Percentiles rank a stretch among this genome's conserved stretches.
phyloP scores from a whole-genome alignment of 1,284 basidiomycete genomes.

The Singerocomus rubriflavus region DNA sequence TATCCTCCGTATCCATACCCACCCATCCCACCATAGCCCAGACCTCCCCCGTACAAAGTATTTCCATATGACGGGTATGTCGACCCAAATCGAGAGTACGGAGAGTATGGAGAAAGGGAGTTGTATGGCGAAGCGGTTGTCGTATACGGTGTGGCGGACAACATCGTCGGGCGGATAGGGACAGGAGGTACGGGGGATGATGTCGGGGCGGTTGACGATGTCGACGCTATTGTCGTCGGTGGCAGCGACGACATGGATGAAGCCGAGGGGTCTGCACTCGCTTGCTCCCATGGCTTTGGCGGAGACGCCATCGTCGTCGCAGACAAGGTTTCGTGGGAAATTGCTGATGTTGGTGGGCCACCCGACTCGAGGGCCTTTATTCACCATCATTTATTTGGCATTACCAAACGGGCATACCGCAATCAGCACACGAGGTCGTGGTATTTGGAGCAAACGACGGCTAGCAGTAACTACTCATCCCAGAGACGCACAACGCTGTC shows the following conservation, averaged over 20 bases:
- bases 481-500: conserved; percentile 7
- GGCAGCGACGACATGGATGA: conserved; percentile 24
- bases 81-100: conserved; percentile 47
- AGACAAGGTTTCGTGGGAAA: conserved; percentile 17
- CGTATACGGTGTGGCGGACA: conserved; percentile 32
- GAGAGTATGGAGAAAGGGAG: conserved; percentile 33
- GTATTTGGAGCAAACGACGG: conserved; percentile 18
- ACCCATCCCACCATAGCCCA: conserved; percentile 35
- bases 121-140: conserved; percentile 32
- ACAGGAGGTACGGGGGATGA: conserved; percentile 25
- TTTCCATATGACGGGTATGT: conserved; percentile 41
- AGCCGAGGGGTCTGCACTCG: conserved; percentile 37
- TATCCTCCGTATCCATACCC: conserved; percentile 38
- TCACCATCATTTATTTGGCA: no score
- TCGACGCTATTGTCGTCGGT: conserved; percentile 17
- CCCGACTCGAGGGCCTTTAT: no score
- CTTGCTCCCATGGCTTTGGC: conserved; percentile 83
- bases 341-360: neutral
- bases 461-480: conserved; percentile 15
- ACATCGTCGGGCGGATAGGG: conserved; percentile 42
- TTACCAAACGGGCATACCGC: neutral
- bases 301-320: conserved; percentile 62
- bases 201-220: conserved; percentile 15
- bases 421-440: neutral
- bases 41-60: conserved; percentile 43